Evolutionary conservation across 306 rosid species (phyloP).

Genomic region (Comarum palustre): DNA sequence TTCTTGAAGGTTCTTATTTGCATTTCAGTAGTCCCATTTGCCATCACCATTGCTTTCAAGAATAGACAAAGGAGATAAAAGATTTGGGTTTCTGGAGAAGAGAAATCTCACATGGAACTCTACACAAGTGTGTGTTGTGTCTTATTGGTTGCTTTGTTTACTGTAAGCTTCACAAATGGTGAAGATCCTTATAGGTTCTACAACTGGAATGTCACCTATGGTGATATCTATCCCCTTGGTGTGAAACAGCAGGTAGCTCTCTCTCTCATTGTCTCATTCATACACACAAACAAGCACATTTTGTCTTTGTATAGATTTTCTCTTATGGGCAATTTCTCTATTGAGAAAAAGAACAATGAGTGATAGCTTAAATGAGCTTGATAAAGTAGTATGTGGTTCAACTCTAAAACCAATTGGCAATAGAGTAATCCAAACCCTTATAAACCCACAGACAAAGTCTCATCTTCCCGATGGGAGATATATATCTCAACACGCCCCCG

Average conservation of each 20-base stretch:
- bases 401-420: too few relatives aligned
- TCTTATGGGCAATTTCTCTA: not conserved
- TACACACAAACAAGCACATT: not conserved
- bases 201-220: constrained; percentile 75
- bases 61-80: not conserved
- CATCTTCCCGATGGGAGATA: too few relatives aligned
- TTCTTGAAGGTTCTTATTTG: constrained; percentile 6
- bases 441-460: too few relatives aligned
- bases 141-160: constrained; percentile 37
- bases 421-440: too few relatives aligned
- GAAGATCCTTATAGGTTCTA: constrained; percentile 78
- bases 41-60: constrained; percentile 12
- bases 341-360: not conserved
- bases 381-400: too few relatives aligned
- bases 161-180: constrained; percentile 40
- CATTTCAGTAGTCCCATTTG: constrained; percentile 11
- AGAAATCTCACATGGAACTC: constrained; percentile 39
- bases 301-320: not conserved
- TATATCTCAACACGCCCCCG: too few relatives aligned
- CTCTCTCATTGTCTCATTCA: not conserved
- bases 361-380: constrained; percentile 13
- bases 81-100: constrained; percentile 8
- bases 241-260: constrained; percentile 60
- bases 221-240: constrained; percentile 88
- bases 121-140: constrained; percentile 28